Evolutionary conservation across 2,329 filamentous ascomycete species (phyloP).

Genomic region (Zasmidium cellare): DNA sequence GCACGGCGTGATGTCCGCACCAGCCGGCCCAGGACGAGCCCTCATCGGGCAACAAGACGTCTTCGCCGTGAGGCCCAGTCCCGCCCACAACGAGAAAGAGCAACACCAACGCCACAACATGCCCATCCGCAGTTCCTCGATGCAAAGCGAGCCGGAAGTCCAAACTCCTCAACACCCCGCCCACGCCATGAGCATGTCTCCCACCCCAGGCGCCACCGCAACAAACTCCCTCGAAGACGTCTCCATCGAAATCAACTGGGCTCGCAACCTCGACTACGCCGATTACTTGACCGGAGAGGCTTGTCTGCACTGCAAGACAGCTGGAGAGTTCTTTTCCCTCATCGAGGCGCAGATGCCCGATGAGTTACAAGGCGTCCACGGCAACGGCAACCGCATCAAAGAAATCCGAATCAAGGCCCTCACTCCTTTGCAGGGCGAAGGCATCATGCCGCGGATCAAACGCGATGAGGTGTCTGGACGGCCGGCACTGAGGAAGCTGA

Average conservation of each 20-base stretch:
- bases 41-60: not conserved
- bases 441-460: slow-evolving; percentile 7
- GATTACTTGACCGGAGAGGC: slow-evolving; percentile 3
- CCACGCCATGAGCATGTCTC: not conserved
- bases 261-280: slow-evolving; percentile 6
- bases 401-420: slow-evolving; percentile 9
- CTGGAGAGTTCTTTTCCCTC: slow-evolving; percentile 8
- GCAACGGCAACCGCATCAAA: slow-evolving; percentile 6
- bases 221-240: slow-evolving; percentile 4
- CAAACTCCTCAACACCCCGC: not conserved
- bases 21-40: not conserved
- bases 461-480: slow-evolving; percentile 6
- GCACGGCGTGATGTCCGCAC: not conserved
- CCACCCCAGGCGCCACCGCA: not conserved
- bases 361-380: not conserved
- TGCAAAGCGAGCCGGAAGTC: not conserved
- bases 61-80: not conserved
- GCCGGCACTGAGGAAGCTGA: slow-evolving; percentile 1
- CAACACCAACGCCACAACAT: not conserved
- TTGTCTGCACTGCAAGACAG: slow-evolving; percentile 1
- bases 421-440: slow-evolving; percentile 1
- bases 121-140: not conserved
- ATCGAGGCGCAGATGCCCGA: slow-evolving; percentile 13
- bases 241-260: slow-evolving; percentile 14
- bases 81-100: not conserved